Evolutionary conservation across 495 filamentous ascomycete genomes (phyloP), one percentile per base, ranked within the genome.

Genomic region (Xylaria scruposa): DNA sequence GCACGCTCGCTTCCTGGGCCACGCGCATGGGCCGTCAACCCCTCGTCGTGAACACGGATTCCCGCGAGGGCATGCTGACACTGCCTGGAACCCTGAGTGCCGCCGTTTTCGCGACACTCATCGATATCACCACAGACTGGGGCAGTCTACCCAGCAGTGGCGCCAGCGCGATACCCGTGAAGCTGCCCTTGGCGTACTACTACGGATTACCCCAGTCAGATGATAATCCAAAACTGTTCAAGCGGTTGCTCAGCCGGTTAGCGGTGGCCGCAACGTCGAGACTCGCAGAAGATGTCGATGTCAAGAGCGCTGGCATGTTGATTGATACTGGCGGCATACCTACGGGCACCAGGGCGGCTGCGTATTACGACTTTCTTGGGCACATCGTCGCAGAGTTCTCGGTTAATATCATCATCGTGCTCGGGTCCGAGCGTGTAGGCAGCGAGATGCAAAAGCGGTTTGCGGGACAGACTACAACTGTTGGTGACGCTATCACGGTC

Each of bases 81-180:
- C 88, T 97, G 53, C 94, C 97, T 0, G 94, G 95, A 9, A 95
- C 91, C 40, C 77, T 99, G 65, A 94, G 92, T 59, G 94, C 94
- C 0, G 91, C 92, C 12, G 90, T 92, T 4, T 95, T 97, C 74
- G 90, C 90, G 1, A 91, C 91, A 0, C 90, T 97, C 77, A 88
- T 99, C 77, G 95, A 98, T 78, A 88, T 97, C 1, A 93, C 94
- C 76, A 92, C 96, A 65, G 94, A 95, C 4, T 97, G 94, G 88
- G 97, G 97, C 47, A 93, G 86, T 77, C 94, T 92, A 77, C 95
- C 96, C 1, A 97, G 94, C 74, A 95, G 91, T 70, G 95, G 95
- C 3, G 94, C 97, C 8, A 96, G 91, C 72, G 87, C 90, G 15
- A 88, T 96, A 19, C 94, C 96, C 1, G 93, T 97, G 31, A 98